Conservation (phyloP, 1,284 basidiomycete species). For the Trametes versicolor region DNA sequence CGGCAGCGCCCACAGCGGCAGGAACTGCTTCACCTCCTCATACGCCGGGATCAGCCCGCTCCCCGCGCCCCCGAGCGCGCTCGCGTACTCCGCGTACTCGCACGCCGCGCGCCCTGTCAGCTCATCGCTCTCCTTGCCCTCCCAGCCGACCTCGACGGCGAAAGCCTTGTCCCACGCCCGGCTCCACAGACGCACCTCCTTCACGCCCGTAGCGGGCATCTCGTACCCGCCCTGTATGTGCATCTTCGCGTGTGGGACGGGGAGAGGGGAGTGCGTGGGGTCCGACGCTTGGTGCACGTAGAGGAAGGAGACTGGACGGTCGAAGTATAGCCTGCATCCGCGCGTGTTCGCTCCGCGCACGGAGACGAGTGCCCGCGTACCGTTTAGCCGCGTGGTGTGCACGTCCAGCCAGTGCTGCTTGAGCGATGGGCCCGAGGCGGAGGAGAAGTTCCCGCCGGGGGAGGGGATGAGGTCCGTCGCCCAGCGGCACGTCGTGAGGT, state of each 20-base stretch:
- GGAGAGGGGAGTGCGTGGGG: constrained; percentile 28
- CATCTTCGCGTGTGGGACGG: constrained; percentile 40
- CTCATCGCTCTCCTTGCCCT: constrained; percentile 39
- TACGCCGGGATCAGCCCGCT: constrained; percentile 70
- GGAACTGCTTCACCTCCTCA: constrained; percentile 72
- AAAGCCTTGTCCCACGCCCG: constrained; percentile 72
- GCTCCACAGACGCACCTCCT: constrained; percentile 69
- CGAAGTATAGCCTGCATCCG: constrained; percentile 69
- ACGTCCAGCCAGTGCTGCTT: constrained; percentile 42
- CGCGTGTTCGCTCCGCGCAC: constrained; percentile 66
- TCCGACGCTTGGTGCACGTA: constrained; percentile 39
- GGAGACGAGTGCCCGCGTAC: constrained; percentile 47
- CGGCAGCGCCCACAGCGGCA: constrained; percentile 74
- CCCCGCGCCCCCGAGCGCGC: constrained; percentile 56
- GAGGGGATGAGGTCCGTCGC: constrained; percentile 44
- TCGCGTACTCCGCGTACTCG: constrained; percentile 76
- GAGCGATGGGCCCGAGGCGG: constrained; percentile 1
- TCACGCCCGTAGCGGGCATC: constrained; percentile 51
- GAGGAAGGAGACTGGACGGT: constrained; percentile 57
- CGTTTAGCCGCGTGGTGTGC: constrained; percentile 48
- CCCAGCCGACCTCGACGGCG: constrained; percentile 64
- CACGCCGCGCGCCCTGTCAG: constrained; percentile 68
- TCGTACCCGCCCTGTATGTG: constrained; percentile 58
- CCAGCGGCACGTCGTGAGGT: constrained; percentile 52
- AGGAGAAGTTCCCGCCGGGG: constrained; percentile 38